Evolutionary conservation across 2,329 filamentous ascomycete genomes (phyloP).

Genomic region (Helotiales sp.): DNA sequence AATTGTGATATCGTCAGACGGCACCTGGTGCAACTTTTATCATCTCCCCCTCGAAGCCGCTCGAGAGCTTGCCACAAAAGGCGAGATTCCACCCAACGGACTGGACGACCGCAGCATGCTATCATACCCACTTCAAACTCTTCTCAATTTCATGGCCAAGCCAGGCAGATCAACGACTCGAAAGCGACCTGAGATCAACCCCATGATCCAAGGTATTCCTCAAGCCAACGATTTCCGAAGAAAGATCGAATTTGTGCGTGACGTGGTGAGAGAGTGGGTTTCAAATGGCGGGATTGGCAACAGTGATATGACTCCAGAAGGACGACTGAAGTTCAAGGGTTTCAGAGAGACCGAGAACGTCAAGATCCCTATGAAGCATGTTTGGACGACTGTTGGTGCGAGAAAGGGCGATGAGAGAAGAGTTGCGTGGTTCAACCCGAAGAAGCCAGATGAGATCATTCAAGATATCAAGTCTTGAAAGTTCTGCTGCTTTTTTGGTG

Average conservation of each 20-base stretch:
- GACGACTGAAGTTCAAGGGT: slow-evolving; percentile 59
- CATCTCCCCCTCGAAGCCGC: slow-evolving; percentile 73
- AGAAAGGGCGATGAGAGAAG: slow-evolving; percentile 54
- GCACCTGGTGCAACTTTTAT: slow-evolving; percentile 76
- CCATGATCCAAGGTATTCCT: slow-evolving; percentile 63
- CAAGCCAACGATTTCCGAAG: slow-evolving; percentile 70
- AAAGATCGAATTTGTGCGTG: slow-evolving; percentile 73
- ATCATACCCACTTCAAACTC: slow-evolving; percentile 69
- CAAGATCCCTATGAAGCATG: slow-evolving; percentile 58
- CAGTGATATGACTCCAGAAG: slow-evolving; percentile 53
- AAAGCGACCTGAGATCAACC: slow-evolving; percentile 59
- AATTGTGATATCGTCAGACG: slow-evolving; percentile 72
- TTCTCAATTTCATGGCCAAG: slow-evolving; percentile 63
- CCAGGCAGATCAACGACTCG: slow-evolving; percentile 50
- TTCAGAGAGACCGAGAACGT: slow-evolving; percentile 54
- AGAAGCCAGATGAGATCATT: slow-evolving; percentile 30
- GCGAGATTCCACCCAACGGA: slow-evolving; percentile 69
- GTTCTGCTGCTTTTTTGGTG: neutral
- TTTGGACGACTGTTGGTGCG: slow-evolving; percentile 69
- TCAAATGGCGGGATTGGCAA: slow-evolving; percentile 69
- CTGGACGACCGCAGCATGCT: slow-evolving; percentile 70
- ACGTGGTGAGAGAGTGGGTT: slow-evolving; percentile 71
- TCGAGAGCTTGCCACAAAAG: slow-evolving; percentile 60
- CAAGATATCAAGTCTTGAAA: slow-evolving; percentile 31
- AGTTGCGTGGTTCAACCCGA: slow-evolving; percentile 37